phyloP scores from a whole-genome alignment of 345 rosid species.

The Garcia nutans region DNA sequence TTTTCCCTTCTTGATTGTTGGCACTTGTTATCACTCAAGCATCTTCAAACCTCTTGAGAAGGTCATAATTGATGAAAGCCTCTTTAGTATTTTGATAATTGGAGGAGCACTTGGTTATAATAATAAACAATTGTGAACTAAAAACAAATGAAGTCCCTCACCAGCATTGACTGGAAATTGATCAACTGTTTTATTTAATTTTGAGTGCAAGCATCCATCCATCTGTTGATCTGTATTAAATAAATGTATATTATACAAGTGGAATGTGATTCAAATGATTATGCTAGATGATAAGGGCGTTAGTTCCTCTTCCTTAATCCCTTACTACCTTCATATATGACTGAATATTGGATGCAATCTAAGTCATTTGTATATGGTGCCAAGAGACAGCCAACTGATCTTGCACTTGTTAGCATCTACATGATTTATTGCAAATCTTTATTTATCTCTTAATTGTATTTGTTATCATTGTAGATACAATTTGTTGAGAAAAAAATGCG shows the following conservation, averaged over 20 bases:
- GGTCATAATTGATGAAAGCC: too few relatives aligned
- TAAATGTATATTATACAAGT: background rate
- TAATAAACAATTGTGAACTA: background rate
- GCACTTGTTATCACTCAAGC: too few relatives aligned
- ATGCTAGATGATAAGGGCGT: background rate
- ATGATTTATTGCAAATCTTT: background rate
- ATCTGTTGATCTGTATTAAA: background rate
- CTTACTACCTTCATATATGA: background rate
- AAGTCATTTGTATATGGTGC: background rate
- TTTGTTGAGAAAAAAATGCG: slow-evolving; percentile 48
- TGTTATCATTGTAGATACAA: slow-evolving; percentile 31
- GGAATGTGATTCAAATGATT: background rate
- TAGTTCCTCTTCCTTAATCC: background rate
- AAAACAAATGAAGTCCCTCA: background rate
- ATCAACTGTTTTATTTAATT: background rate
- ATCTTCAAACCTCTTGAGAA: too few relatives aligned
- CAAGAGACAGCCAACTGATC: background rate
- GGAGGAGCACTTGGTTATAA: background rate
- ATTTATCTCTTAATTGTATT: background rate
- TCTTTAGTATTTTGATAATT: background rate
- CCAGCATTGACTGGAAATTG: background rate
- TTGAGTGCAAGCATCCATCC: background rate
- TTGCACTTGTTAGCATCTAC: background rate
- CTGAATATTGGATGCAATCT: background rate
- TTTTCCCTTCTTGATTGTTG: background rate